Percentiles rank a stretch among this genome's conserved stretches.
phyloP scores from a whole-genome alignment of 371 early-diverging fungal genomes.

The Mucor plumbeus region DNA sequence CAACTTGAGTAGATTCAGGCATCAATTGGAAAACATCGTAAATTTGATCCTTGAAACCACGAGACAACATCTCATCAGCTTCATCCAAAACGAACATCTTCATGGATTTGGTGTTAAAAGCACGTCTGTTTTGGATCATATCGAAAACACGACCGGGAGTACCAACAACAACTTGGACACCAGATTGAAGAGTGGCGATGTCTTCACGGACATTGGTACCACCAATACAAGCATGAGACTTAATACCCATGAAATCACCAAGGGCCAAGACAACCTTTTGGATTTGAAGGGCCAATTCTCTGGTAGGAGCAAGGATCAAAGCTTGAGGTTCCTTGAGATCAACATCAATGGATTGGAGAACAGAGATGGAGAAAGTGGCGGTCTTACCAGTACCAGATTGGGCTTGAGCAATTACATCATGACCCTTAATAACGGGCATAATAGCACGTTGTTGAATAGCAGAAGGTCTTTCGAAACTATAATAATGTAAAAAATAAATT shows the following conservation, averaged over 20 bases:
- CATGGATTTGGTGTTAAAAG: conserved; percentile 77
- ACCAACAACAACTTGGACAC: conserved; percentile 88
- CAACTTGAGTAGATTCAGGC: conserved; percentile 86
- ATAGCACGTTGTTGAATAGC: conserved; percentile 95
- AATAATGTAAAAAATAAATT: not conserved
- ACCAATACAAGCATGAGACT: conserved; percentile 88
- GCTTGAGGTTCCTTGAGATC: conserved; percentile 81
- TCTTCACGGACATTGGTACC: conserved; percentile 90
- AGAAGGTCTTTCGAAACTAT: conserved; percentile 87
- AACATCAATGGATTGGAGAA: conserved; percentile 86
- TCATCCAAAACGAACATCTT: conserved; percentile 97
- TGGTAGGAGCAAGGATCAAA: conserved; percentile 88
- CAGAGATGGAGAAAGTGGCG: conserved; percentile 93
- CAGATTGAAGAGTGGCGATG: conserved; percentile 65
- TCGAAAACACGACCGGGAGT: conserved; percentile 96
- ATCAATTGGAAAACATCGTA: conserved; percentile 90
- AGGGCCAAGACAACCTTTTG: conserved; percentile 84
- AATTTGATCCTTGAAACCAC: conserved; percentile 95
- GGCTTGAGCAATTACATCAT: conserved; percentile 95
- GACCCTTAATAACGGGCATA: conserved; percentile 80
- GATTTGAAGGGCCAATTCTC: conserved; percentile 94
- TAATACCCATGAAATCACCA: conserved; percentile 85
- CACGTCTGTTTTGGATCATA: conserved; percentile 86
- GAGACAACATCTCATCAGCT: conserved; percentile 96
- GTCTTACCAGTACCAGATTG: conserved; percentile 99